Conservation (phyloP, 176 grass and related monocot species). For the Phoenix roebelenii region DNA sequence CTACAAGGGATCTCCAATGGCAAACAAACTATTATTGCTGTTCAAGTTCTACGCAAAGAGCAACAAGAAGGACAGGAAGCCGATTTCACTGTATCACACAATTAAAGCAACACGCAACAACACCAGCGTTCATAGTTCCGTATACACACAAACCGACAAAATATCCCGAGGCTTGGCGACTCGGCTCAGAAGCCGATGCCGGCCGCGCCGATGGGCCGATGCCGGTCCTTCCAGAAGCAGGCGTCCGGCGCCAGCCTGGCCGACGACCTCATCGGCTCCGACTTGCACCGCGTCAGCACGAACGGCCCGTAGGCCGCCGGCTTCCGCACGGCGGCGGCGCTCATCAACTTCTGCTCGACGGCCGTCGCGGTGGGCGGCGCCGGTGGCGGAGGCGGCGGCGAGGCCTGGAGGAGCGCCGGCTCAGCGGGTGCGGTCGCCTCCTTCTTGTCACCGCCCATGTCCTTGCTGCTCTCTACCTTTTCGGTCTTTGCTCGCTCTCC, state of each 20-base stretch:
- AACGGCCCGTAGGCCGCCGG: slow-evolving; percentile 51
- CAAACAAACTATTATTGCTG: too few species aligned
- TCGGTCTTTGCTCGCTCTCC: slow-evolving; percentile 28
- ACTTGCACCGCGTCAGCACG: slow-evolving; percentile 86
- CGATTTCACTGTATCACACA: too few species aligned
- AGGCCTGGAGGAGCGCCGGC: not conserved
- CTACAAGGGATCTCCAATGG: too few species aligned
- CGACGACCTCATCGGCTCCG: slow-evolving; percentile 74
- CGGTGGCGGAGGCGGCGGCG: slow-evolving; percentile 1
- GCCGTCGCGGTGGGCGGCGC: slow-evolving; percentile 1
- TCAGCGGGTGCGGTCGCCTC: not conserved
- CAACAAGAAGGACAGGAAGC: too few species aligned
- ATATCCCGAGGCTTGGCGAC: not conserved
- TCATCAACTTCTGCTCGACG: slow-evolving; percentile 43
- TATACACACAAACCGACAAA: too few species aligned
- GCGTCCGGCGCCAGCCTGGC: slow-evolving; percentile 52
- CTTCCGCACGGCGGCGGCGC: slow-evolving; percentile 11
- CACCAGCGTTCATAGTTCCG: too few species aligned
- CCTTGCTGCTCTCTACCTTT: slow-evolving; percentile 8
- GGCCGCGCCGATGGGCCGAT: slow-evolving; percentile 59
- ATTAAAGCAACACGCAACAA: too few species aligned
- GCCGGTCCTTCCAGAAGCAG: slow-evolving; percentile 96
- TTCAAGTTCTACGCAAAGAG: too few species aligned
- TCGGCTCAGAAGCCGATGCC: slow-evolving; percentile 67
- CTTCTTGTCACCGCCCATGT: not conserved